Percentiles rank a stretch among this genome's conserved stretches.
phyloP scores from a whole-genome alignment of 1,284 basidiomycete genomes.

The Thelephora terrestris region DNA sequence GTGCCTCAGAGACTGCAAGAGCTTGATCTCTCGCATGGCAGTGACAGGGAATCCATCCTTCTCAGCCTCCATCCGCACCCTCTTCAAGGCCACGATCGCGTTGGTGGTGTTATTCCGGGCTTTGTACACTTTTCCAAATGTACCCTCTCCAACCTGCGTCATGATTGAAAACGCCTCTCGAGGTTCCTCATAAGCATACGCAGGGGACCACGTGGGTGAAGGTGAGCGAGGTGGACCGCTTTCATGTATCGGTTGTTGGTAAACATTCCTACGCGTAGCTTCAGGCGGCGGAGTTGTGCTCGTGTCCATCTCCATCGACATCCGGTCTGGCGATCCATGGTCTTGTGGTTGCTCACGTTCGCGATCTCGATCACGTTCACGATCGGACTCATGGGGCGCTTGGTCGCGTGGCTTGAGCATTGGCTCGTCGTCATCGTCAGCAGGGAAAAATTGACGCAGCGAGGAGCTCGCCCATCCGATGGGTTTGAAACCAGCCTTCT shows the following conservation, averaged over 20 bases:
- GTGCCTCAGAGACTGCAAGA: slow-evolving; percentile 86
- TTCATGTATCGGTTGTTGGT: too few relatives aligned
- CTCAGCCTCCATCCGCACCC: slow-evolving; percentile 97
- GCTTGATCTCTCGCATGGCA: slow-evolving; percentile 97
- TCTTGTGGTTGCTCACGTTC: too few relatives aligned
- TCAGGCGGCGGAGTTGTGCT: too few relatives aligned
- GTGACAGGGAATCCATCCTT: slow-evolving; percentile 98
- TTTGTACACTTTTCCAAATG: slow-evolving; percentile 99
- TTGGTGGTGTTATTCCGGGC: slow-evolving; percentile 76
- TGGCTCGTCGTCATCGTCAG: slow-evolving; percentile 50
- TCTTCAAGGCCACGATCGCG: slow-evolving; percentile 83
- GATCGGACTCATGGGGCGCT: too few relatives aligned
- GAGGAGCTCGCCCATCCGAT: slow-evolving; percentile 47
- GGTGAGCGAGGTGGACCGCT: neutral
- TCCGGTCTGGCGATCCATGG: too few relatives aligned
- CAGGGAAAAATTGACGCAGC: slow-evolving; percentile 64
- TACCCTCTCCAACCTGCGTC: slow-evolving; percentile 95
- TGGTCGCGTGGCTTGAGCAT: too few relatives aligned
- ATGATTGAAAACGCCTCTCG: slow-evolving; percentile 77
- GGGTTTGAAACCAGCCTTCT: slow-evolving; percentile 51
- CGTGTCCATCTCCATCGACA: too few relatives aligned
- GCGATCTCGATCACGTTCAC: too few relatives aligned
- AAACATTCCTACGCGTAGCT: too few relatives aligned
- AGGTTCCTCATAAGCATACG: slow-evolving; percentile 23
- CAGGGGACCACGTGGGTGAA: slow-evolving; percentile 4